Conservation (phyloP, 129 eudicot species). For the Artemisia tridentata region DNA sequence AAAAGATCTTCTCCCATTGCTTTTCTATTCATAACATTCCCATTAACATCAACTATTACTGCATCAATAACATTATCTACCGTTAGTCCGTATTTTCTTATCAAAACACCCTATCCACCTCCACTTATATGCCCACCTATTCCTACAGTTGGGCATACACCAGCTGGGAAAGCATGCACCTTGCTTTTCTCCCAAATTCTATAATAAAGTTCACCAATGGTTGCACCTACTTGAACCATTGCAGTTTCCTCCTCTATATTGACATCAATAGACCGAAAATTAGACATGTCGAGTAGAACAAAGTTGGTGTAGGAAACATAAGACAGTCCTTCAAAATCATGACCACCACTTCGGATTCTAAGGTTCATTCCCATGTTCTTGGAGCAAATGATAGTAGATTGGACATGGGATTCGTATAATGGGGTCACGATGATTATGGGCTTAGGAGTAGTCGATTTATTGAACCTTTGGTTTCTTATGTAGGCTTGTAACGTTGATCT, state of each 20-base stretch:
- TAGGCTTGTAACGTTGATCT: slow-evolving; percentile 29
- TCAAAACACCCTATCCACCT: slow-evolving; percentile 41
- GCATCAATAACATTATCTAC: slow-evolving; percentile 38
- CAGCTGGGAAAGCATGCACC: slow-evolving; percentile 38
- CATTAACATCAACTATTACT: slow-evolving; percentile 30
- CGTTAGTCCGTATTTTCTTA: slow-evolving; percentile 38
- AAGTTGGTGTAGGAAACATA: slow-evolving; percentile 34
- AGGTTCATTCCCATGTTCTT: slow-evolving; percentile 28
- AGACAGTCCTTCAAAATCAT: slow-evolving; percentile 45
- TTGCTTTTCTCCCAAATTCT: slow-evolving; percentile 32
- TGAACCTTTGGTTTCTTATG: slow-evolving; percentile 31
- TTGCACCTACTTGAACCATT: slow-evolving; percentile 43
- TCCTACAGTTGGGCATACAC: slow-evolving; percentile 44
- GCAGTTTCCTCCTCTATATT: slow-evolving; percentile 33
- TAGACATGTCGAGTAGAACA: slow-evolving; percentile 40
- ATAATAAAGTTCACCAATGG: slow-evolving; percentile 40
- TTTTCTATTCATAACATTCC: slow-evolving; percentile 24
- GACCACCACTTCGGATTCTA: slow-evolving; percentile 40
- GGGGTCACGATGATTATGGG: slow-evolving; percentile 36
- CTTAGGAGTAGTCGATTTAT: slow-evolving; percentile 29
- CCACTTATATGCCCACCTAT: slow-evolving; percentile 44
- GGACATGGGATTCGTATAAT: slow-evolving; percentile 24
- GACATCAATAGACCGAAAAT: slow-evolving; percentile 28
- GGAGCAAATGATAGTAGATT: slow-evolving; percentile 27
- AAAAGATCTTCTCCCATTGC: slow-evolving; percentile 47